A percentile compares a stretch with the other conserved stretches of the same genome.
Conservation (phyloP, 2,329 filamentous ascomycete species). For the Fusarium sp. region DNA sequence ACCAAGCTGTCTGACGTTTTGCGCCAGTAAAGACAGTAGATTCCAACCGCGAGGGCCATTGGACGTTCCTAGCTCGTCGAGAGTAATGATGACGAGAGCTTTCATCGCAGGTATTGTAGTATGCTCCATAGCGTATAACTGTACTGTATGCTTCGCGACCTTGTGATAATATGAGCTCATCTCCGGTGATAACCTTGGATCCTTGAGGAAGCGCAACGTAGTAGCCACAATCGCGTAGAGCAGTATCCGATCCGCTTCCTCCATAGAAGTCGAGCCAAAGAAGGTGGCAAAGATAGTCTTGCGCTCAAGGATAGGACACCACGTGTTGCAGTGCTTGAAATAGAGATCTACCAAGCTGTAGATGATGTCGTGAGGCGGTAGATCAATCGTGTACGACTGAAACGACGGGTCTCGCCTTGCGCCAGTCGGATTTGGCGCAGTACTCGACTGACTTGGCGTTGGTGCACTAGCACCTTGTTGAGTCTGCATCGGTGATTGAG, state of each 20-base stretch:
- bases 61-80: constrained; percentile 53
- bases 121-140: constrained; percentile 54
- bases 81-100: constrained; percentile 51
- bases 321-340: constrained; percentile 71
- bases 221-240: constrained; percentile 55
- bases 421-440: neutral
- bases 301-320: constrained; percentile 58
- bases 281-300: constrained; percentile 52
- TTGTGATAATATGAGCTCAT: constrained; percentile 51
- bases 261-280: constrained; percentile 51
- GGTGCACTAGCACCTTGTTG: neutral
- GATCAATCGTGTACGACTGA: constrained; percentile 54
- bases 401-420: constrained; percentile 40
- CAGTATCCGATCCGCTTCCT: constrained; percentile 51
- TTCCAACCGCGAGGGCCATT: constrained; percentile 55
- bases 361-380: constrained; percentile 67
- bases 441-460: neutral
- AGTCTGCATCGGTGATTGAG: neutral
- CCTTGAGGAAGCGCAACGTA: constrained; percentile 53
- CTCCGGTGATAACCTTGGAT: constrained; percentile 48
- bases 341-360: constrained; percentile 68
- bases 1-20: constrained; percentile 51
- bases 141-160: constrained; percentile 50
- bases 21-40: constrained; percentile 49
- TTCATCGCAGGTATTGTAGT: constrained; percentile 50